Percentiles rank a stretch among this genome's conserved stretches.
These are phyloP conservation scores for Glycine latifolia DNA, from an alignment of 306 rosid genomes.

Conservation along the genomic window DNA sequence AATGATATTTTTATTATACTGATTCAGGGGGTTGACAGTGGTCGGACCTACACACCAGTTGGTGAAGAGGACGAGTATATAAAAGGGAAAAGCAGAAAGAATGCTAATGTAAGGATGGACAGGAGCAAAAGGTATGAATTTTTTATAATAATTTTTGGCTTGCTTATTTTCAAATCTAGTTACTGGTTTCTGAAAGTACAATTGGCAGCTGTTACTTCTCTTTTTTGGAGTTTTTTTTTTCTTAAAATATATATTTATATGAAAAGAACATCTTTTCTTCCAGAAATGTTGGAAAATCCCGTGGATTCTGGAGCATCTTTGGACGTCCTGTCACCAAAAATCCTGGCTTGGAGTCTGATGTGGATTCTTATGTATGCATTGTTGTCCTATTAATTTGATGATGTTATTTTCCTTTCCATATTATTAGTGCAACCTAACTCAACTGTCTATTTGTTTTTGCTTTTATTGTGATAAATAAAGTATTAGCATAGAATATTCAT, in stretches of 20 bases:
- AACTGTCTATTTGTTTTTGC: conserved; percentile 14
- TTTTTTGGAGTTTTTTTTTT: neutral
- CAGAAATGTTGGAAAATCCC: conserved; percentile 60
- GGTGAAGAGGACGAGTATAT: conserved; percentile 48
- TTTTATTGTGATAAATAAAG: conserved; percentile 25
- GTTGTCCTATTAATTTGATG: conserved; percentile 16
- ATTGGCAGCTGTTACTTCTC: neutral
- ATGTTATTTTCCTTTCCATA: neutral
- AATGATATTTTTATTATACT: conserved; percentile 39
- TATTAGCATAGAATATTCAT: conserved; percentile 1
- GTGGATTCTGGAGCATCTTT: conserved; percentile 71
- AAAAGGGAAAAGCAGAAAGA: conserved; percentile 63
- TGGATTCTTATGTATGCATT: conserved; percentile 63
- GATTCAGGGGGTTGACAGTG: conserved; percentile 70
- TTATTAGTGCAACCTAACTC: neutral
- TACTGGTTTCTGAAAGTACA: conserved; percentile 33
- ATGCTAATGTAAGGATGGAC: conserved; percentile 49
- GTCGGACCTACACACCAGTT: conserved; percentile 50
- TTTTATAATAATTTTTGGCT: conserved; percentile 1
- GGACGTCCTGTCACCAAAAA: conserved; percentile 59
- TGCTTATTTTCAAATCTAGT: conserved; percentile 30
- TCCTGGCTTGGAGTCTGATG: conserved; percentile 58
- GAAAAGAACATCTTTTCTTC: conserved; percentile 6
- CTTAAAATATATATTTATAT: neutral
- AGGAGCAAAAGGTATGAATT: conserved; percentile 66